Base-by-base conservation (phyloP, 169 alveolate species). In the Eimeria brunetti region DNA sequence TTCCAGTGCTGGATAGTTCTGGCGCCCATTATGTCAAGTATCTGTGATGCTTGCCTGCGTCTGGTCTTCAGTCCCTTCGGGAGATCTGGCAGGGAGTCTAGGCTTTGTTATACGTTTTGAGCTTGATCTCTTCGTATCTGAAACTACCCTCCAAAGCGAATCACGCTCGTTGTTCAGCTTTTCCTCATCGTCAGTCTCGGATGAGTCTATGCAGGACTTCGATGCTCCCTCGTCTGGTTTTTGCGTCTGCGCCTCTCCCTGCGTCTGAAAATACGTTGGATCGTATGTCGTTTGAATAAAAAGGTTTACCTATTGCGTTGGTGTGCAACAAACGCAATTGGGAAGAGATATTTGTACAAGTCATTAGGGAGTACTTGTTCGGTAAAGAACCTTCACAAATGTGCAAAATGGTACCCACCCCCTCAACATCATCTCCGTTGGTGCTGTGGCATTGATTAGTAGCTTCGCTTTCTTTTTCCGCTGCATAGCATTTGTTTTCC, bases 11-110 rank as follows among this genome's bases (percentile, higher is more conserved):
- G 69, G 22, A 60, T 0, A 33, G 27, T 60, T 60, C 22, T 60
- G 33, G 3, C 1, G 69, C 33, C 27, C 33, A 20, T 60, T 30
- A 22, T 22, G 6, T 60, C 69, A 1, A 0, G 30, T 60, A 22
- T 64, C 41, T 41, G 24, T n/a, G 38, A 64, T 7, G 80, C 80
- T 69, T 69, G 80, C 80, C 80, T 69, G 80, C 51, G 46, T 69
- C n/a, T 69, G 80, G n/a, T 0, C n/a, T 16, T 11, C 51, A 0
- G 46, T 33, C 51, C 8, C 46, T 33, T 22, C 51, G 46, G 51
- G 27, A 30, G 80, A 2, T 36, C 14, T 69, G 14, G 0, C 46
- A 36, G 24, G 80, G 27, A 33, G 11, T 33, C n/a, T 69, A 33
- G 80, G 24, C 51, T 27, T 30, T 11, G 51, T 1, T 69, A 22